Evolutionary conservation across 169 alveolate species (phyloP), one percentile per base, ranked within the genome.

Genomic region (Plasmodium blacklocki): DNA sequence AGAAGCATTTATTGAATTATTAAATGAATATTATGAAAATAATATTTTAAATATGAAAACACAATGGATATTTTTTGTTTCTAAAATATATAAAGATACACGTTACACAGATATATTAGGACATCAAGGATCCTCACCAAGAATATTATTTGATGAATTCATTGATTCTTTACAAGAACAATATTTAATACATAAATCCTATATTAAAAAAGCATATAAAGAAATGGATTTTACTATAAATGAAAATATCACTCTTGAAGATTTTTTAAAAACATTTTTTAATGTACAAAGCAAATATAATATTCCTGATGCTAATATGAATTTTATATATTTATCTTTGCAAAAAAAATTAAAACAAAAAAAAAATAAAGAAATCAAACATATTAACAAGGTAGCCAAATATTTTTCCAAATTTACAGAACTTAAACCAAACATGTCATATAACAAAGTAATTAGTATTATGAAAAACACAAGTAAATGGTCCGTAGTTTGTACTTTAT

Each of bases 1-100:
- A 60, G 95, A 93, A 60, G 76, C 95, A 8, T 95, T 95, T 71
- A 54, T 87, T 50, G 87, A 89, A n/a, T 92, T 93, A 50, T 73
- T 95, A 29, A 88, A 95, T 89, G 96, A 91, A 52, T 62, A 91
- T 74, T 47, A 80, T 68, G 60, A 80, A 56, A 80, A 80, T 32
- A 80, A 60, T 43, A 60, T 74, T 23, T 47, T 86, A 43, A 86
- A 86, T 86, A 74, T 86, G 75, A 74, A 86, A 47, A 86, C 92
- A 2, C 78, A 86, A 18, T 86, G 92, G 92, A 60, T 73, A 19
- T 73, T 29, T 86, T 86, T 86, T 86, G 88, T 86, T 18, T 80
- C 90, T n/a, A 66, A 80, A 80, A 80, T 80, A 29, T 80, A 80
- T 80, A 80, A 80, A 45, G 90, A 80, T 80, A 50, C n/a, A 11